Conservation (phyloP, 2,329 filamentous ascomycete species). For the Xylariomycetidae sp. region DNA sequence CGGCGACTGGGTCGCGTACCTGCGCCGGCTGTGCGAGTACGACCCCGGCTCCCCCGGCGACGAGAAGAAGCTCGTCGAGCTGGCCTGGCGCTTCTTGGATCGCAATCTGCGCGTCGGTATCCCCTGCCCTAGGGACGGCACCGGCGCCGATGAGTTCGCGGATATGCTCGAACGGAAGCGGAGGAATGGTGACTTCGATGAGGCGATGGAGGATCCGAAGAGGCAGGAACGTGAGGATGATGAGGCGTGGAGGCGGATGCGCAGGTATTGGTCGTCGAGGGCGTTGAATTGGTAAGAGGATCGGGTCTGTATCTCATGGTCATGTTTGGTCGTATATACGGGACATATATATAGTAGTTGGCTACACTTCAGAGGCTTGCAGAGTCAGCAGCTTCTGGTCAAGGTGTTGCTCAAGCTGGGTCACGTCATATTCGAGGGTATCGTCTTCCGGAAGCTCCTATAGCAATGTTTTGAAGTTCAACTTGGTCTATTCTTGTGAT, state of each 20-base stretch:
- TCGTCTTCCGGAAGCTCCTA: too few species aligned
- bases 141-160: conserved; percentile 15
- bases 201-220: conserved; percentile 5
- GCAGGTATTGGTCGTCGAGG: conserved; percentile 16
- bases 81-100: conserved; percentile 24
- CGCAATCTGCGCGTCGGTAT: conserved; percentile 17
- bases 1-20: conserved; percentile 16
- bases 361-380: too few species aligned
- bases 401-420: too few species aligned
- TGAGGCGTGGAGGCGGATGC: conserved; percentile 15
- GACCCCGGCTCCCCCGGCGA: conserved; percentile 11
- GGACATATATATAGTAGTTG: too few species aligned
- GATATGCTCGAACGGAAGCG: conserved; percentile 11
- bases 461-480: too few species aligned
- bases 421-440: too few species aligned
- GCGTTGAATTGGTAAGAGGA: too few species aligned
- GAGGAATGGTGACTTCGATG: conserved; percentile 11
- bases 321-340: too few species aligned
- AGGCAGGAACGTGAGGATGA: conserved; percentile 15
- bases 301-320: too few species aligned
- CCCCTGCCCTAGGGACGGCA: conserved; percentile 9
- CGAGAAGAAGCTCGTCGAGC: conserved; percentile 17
- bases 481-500: too few species aligned
- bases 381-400: too few species aligned
- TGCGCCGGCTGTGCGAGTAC: conserved; percentile 12